phyloP scores from a whole-genome alignment of 73 alveolate genomes.

The Halteria grandinella region DNA sequence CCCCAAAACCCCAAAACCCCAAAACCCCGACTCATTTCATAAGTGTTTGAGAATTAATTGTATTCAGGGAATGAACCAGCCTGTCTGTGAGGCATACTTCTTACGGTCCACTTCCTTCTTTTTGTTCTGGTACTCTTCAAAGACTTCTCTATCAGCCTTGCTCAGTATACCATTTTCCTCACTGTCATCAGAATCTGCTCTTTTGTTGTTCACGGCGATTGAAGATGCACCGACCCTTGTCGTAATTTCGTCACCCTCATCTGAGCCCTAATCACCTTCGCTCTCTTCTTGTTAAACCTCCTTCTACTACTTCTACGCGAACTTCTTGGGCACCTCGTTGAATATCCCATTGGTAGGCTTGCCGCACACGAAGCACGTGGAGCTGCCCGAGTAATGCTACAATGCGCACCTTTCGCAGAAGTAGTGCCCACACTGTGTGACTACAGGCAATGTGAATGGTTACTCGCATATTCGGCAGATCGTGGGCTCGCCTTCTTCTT shows the following conservation, averaged over 20 bases:
- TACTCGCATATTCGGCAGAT: slow-evolving; percentile 78
- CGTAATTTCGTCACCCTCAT: slow-evolving; percentile 7
- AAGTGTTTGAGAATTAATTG: too few species aligned
- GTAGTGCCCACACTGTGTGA: slow-evolving; percentile 76
- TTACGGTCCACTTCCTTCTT: slow-evolving; percentile 27
- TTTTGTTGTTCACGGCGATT: slow-evolving; percentile 15
- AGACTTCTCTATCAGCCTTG: slow-evolving; percentile 33
- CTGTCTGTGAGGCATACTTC: slow-evolving; percentile 31
- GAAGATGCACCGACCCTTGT: slow-evolving; percentile 2
- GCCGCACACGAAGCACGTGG: slow-evolving; percentile 76
- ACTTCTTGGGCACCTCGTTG: slow-evolving; percentile 57
- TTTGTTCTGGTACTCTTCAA: slow-evolving; percentile 33
- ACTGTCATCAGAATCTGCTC: background rate
- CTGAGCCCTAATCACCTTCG: slow-evolving; percentile 11
- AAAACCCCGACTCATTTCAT: too few species aligned
- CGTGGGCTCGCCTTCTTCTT: slow-evolving; percentile 59
- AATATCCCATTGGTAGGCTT: slow-evolving; percentile 84
- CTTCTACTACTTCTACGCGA: slow-evolving; percentile 10
- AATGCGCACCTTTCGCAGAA: slow-evolving; percentile 88
- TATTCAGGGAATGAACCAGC: slow-evolving; percentile 51
- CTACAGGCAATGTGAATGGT: slow-evolving; percentile 56
- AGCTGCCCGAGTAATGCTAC: slow-evolving; percentile 39
- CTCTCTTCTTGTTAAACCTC: slow-evolving; percentile 4
- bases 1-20: too few species aligned
- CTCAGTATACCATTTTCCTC: slow-evolving; percentile 8